phyloP scores from a whole-genome alignment of 2,329 filamentous ascomycete species.

The Elsinoe necatrix region DNA sequence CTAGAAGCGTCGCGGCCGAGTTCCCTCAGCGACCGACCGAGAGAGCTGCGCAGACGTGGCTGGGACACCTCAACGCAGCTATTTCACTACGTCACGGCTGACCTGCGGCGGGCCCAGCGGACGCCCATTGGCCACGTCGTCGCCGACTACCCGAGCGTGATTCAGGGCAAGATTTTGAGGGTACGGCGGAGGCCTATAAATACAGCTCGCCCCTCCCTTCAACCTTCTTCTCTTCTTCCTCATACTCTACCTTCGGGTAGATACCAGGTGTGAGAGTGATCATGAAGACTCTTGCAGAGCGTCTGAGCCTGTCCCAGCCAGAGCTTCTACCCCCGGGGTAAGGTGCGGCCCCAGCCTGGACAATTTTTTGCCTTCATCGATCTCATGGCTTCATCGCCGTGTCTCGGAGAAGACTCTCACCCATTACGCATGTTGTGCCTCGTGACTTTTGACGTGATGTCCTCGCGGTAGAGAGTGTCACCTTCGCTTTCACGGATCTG shows the following conservation, averaged over 20 bases:
- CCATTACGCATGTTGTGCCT: neutral
- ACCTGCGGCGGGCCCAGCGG: too few species aligned
- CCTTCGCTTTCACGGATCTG: too few species aligned
- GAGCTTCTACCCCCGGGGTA: neutral
- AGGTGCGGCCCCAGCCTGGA: neutral
- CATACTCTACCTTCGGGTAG: neutral
- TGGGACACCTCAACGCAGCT: neutral
- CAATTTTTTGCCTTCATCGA: conserved; percentile 2
- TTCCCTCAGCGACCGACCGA: neutral
- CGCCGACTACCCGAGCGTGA: neutral
- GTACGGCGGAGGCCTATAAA: neutral
- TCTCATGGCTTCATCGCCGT: neutral
- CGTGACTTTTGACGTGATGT: neutral
- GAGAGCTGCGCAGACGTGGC: neutral
- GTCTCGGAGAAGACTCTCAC: neutral
- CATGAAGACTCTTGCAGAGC: too few species aligned
- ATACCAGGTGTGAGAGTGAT: neutral
- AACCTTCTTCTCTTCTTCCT: neutral
- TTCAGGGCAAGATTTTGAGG: neutral
- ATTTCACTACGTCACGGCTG: neutral
- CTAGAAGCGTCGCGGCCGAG: neutral
- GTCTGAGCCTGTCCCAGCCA: too few species aligned
- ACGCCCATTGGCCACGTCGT: neutral
- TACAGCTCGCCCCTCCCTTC: neutral
- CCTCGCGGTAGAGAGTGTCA: too few species aligned